These are phyloP conservation scores for Daldinia loculata DNA, from an alignment of 495 filamentous ascomycete species.

Conservation along the genomic window DNA sequence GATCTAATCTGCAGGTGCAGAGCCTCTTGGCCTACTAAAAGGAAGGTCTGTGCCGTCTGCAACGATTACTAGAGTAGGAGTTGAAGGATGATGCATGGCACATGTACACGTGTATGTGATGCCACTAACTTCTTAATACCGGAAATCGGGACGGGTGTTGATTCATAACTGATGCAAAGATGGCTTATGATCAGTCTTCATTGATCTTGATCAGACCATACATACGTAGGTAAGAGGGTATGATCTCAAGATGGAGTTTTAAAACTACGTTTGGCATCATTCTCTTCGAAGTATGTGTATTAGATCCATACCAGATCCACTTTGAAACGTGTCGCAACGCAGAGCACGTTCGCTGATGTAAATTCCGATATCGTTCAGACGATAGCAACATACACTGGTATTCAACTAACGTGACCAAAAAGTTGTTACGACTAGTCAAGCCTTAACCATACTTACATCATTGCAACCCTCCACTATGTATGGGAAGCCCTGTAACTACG, in stretches of 20 bases:
- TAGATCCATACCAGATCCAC: not conserved
- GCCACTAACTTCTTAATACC: not conserved
- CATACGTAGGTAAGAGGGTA: slow-evolving; percentile 1
- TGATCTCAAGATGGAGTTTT: slow-evolving; percentile 13
- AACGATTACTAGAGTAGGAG: slow-evolving; percentile 10
- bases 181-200: not conserved
- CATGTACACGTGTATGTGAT: slow-evolving; percentile 10
- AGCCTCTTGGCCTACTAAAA: slow-evolving; percentile 1
- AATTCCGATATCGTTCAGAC: not conserved
- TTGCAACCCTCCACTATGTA: slow-evolving; percentile 20
- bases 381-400: not conserved
- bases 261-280: slow-evolving; percentile 17
- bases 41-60: slow-evolving; percentile 19
- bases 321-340: slow-evolving; percentile 5
- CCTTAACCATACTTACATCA: slow-evolving; percentile 23
- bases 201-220: not conserved
- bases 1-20: slow-evolving; percentile 11
- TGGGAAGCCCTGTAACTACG: slow-evolving; percentile 24
- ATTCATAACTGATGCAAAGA: not conserved
- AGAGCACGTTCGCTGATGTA: not conserved
- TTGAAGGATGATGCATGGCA: slow-evolving; percentile 13
- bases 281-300: not conserved
- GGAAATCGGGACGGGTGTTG: not conserved
- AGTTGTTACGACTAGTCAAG: not conserved
- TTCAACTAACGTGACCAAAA: not conserved